phyloP scores from a whole-genome alignment of 2,329 filamentous ascomycete genomes.

The Botrytis tulipae region DNA sequence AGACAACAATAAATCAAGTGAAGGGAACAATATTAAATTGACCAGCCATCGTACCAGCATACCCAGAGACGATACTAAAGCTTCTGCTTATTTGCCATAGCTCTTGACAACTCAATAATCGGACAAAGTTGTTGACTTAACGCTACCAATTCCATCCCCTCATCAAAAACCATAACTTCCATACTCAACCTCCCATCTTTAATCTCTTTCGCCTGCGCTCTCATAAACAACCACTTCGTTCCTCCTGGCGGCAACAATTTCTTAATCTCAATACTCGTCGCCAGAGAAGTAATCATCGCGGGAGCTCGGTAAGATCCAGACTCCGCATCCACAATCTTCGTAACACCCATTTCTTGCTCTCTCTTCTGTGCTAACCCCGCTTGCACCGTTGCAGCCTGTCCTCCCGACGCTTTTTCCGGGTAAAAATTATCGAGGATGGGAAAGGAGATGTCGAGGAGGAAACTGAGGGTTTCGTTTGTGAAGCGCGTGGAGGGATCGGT shows the following conservation, averaged over 20 bases:
- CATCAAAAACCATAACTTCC: conserved; percentile 3
- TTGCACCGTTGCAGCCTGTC: neutral
- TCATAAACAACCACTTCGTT: neutral
- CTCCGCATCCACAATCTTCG: neutral
- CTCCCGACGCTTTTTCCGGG: neutral
- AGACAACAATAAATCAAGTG: neutral
- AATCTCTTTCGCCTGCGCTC: neutral
- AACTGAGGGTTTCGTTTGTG: neutral
- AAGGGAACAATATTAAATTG: neutral
- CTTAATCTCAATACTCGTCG: conserved; percentile 8
- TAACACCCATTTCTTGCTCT: neutral
- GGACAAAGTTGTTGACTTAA: conserved; percentile 10
- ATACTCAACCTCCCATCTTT: conserved; percentile 11
- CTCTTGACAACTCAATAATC: conserved; percentile 1
- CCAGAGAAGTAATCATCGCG: neutral
- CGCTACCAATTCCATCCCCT: conserved; percentile 1
- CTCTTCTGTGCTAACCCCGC: neutral
- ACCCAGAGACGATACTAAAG: neutral
- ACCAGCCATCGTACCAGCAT: neutral
- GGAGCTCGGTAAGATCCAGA: neutral
- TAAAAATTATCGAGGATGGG: neutral
- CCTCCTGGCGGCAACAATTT: neutral
- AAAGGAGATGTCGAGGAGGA: neutral
- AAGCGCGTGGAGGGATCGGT: neutral
- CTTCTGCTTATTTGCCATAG: conserved; percentile 7